These are phyloP conservation scores for Prunus padus DNA, from an alignment of 306 rosid genomes.

Conservation along the genomic window DNA sequence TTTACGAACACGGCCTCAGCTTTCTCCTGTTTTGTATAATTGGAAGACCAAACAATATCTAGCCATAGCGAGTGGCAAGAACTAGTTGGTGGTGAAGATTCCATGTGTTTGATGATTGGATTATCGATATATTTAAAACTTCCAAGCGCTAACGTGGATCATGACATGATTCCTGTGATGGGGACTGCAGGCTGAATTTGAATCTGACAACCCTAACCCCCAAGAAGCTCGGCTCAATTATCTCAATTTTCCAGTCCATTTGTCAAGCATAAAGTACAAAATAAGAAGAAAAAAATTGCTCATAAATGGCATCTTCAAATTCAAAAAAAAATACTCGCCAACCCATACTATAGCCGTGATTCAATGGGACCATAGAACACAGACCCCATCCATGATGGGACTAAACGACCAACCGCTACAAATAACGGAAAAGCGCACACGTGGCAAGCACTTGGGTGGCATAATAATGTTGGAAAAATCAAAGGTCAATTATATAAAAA, in stretches of 20 bases:
- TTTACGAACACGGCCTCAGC: too few relatives aligned
- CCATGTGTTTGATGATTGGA: too few relatives aligned
- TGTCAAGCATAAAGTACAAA: neutral
- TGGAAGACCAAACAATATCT: too few relatives aligned
- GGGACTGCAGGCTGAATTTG: neutral
- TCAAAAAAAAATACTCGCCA: neutral
- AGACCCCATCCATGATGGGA: conserved; percentile 29
- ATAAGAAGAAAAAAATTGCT: neutral
- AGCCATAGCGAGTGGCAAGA: too few relatives aligned
- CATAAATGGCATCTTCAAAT: neutral
- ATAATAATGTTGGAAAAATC: neutral
- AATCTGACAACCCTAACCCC: neutral
- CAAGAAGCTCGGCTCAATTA: neutral
- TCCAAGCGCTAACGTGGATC: neutral
- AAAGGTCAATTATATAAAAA: neutral
- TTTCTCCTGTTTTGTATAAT: too few relatives aligned
- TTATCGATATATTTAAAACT: too few relatives aligned
- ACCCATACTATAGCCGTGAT: conserved; percentile 17
- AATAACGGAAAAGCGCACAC: conserved; percentile 37
- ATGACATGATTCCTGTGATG: neutral
- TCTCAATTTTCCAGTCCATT: neutral
- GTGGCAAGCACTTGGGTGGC: conserved; percentile 28
- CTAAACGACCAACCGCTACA: conserved; percentile 48
- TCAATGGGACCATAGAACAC: conserved; percentile 25
- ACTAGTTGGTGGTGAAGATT: too few relatives aligned